Percentiles rank a stretch among this genome's conserved stretches.
Conservation (phyloP, 176 grass and related monocot species). For the Cenchrus purpureus region DNA sequence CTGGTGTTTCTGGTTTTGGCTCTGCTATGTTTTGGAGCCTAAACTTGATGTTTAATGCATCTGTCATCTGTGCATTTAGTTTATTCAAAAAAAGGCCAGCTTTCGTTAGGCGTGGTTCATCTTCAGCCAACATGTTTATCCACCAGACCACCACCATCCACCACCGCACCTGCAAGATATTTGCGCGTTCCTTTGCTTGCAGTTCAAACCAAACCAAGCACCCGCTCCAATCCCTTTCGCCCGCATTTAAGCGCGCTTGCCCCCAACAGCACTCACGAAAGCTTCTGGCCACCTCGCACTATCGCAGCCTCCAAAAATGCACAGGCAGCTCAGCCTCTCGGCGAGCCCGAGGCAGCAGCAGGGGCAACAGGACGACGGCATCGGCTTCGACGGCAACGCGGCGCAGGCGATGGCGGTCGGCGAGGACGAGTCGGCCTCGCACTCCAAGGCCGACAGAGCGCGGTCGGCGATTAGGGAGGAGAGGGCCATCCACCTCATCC, state of each 20-base stretch:
- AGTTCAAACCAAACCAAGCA: slow-evolving; percentile 30
- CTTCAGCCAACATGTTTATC: not conserved
- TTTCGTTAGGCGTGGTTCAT: not conserved
- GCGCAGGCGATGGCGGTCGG: slow-evolving; percentile 29
- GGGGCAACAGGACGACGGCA: not conserved
- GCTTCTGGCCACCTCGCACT: slow-evolving; percentile 24
- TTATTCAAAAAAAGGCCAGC: not conserved
- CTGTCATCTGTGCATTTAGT: too few relatives aligned
- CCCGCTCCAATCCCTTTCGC: slow-evolving; percentile 11
- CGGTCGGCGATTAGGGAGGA: slow-evolving; percentile 40
- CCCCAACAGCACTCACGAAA: slow-evolving; percentile 32
- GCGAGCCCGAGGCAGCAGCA: slow-evolving; percentile 40
- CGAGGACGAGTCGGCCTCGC: slow-evolving; percentile 36
- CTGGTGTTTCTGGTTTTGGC: too few relatives aligned
- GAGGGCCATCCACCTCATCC: slow-evolving; percentile 66
- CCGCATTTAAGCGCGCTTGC: slow-evolving; percentile 29
- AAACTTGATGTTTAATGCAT: too few relatives aligned
- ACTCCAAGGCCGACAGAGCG: slow-evolving; percentile 30
- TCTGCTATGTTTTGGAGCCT: too few relatives aligned
- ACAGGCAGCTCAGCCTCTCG: slow-evolving; percentile 49
- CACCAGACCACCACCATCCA: not conserved
- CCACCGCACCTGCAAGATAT: slow-evolving; percentile 19
- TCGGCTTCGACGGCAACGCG: slow-evolving; percentile 21
- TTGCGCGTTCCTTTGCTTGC: slow-evolving; percentile 36
- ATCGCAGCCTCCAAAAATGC: slow-evolving; percentile 32